Conservation (phyloP, 1,284 basidiomycete species). For the Boletus hoseneyae region DNA sequence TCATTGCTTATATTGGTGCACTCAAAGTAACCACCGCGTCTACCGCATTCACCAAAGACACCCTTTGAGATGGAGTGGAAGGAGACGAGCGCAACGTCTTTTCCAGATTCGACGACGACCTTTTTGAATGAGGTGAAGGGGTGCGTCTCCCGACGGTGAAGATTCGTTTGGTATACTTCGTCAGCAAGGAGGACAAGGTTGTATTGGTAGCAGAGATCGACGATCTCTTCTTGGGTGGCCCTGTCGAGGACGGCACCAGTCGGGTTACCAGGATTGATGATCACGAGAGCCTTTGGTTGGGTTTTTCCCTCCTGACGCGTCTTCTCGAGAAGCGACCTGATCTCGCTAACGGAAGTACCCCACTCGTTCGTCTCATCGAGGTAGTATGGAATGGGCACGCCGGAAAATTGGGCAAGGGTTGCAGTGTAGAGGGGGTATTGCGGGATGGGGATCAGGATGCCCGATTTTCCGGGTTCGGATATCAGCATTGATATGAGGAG, state of each 20-base stretch:
- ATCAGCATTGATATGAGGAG: constrained; percentile 85
- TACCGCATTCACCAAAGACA: constrained; percentile 90
- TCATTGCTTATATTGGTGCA: constrained; percentile 75
- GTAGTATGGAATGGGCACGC: constrained; percentile 85
- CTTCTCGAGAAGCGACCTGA: constrained; percentile 67
- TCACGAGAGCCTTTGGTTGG: constrained; percentile 77
- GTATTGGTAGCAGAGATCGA: constrained; percentile 81
- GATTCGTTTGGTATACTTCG: constrained; percentile 93
- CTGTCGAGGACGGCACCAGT: constrained; percentile 81
- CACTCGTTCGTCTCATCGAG: constrained; percentile 83
- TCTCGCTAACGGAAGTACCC: constrained; percentile 76
- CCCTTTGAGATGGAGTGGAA: constrained; percentile 98
- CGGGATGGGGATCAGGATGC: constrained; percentile 93
- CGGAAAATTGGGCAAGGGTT: constrained; percentile 82
- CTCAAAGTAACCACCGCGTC: constrained; percentile 94
- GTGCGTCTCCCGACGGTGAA: constrained; percentile 65
- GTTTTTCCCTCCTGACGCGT: constrained; percentile 61
- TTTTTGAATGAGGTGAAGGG: constrained; percentile 94
- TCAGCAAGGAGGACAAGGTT: constrained; percentile 89
- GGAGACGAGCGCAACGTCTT: constrained; percentile 76
- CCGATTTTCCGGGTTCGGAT: constrained; percentile 55
- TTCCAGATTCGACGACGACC: constrained; percentile 62
- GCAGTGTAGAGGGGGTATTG: constrained; percentile 99
- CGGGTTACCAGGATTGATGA: constrained; percentile 97
- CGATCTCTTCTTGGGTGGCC: constrained; percentile 68